Percentiles rank a stretch among this genome's conserved stretches.
phyloP scores from a whole-genome alignment of 2,329 filamentous ascomycete species.

The Herpotrichia juniperi region DNA sequence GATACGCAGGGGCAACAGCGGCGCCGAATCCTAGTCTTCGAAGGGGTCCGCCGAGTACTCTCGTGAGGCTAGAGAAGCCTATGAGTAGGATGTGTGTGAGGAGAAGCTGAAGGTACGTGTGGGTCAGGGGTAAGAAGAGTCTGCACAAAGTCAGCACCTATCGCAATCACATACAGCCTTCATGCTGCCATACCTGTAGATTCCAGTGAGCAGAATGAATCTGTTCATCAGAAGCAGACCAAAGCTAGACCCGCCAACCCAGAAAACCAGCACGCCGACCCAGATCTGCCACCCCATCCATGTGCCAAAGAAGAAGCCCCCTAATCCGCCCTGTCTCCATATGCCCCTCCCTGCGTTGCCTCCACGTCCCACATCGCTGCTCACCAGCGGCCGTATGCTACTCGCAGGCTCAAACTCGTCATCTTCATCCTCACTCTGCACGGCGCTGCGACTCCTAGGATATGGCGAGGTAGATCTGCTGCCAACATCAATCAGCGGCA shows the following conservation, averaged over 20 bases:
- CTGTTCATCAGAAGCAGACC: constrained; percentile 58
- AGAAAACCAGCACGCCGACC: constrained; percentile 55
- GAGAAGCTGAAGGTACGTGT: constrained; percentile 57
- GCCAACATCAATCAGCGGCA: constrained; percentile 53
- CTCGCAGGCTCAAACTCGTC: constrained; percentile 48
- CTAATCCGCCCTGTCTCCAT: constrained; percentile 52
- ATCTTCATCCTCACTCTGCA: constrained; percentile 55
- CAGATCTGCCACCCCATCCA: constrained; percentile 56
- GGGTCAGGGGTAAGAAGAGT: constrained; percentile 60
- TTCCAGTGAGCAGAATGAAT: constrained; percentile 57
- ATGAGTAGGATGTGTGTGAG: constrained; percentile 57
- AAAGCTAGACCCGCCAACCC: constrained; percentile 55
- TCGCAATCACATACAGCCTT: background rate
- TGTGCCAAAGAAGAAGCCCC: constrained; percentile 55
- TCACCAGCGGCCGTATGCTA: constrained; percentile 47
- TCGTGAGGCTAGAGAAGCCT: constrained; percentile 55
- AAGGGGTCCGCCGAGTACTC: constrained; percentile 51
- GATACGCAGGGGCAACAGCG: constrained; percentile 51
- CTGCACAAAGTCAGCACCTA: constrained; percentile 37
- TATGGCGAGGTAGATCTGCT: constrained; percentile 53
- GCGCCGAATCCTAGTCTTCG: constrained; percentile 50
- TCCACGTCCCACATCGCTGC: constrained; percentile 37
- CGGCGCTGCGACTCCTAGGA: constrained; percentile 48
- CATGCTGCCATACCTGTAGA: constrained; percentile 46
- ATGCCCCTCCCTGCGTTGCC: constrained; percentile 36